phyloP scores from a whole-genome alignment of 495 filamentous ascomycete species.

The Tetracladium marchalianum region DNA sequence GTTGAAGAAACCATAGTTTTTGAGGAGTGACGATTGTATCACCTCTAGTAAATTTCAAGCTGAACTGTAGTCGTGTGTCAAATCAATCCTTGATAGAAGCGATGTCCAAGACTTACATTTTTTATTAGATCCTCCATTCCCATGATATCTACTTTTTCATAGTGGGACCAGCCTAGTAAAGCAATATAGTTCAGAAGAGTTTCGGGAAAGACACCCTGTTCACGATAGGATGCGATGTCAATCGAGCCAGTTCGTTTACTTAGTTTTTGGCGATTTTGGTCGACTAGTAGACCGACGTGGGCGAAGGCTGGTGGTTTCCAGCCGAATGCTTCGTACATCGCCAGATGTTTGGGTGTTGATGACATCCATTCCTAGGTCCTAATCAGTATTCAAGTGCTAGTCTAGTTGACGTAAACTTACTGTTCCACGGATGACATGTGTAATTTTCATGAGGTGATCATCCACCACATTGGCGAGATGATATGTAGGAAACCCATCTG shows the following conservation, averaged over 20 bases:
- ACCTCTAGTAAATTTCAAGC: constrained; percentile 75
- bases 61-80: constrained; percentile 40
- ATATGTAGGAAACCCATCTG: constrained; percentile 87
- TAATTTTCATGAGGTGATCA: constrained; percentile 89
- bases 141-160: constrained; percentile 53
- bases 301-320: constrained; percentile 80
- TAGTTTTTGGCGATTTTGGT: constrained; percentile 67
- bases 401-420: constrained; percentile 33
- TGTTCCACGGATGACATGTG: constrained; percentile 82
- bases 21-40: constrained; percentile 75
- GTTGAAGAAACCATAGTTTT: constrained; percentile 76
- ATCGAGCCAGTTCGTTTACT: constrained; percentile 77
- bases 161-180: constrained; percentile 78
- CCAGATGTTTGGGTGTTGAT: constrained; percentile 81
- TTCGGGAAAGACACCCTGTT: constrained; percentile 57
- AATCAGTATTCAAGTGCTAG: not conserved
- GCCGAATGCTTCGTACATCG: constrained; percentile 77
- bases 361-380: constrained; percentile 74
- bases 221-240: constrained; percentile 55
- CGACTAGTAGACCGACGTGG: constrained; percentile 79
- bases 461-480: constrained; percentile 96
- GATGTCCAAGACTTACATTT: constrained; percentile 36
- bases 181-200: constrained; percentile 76
- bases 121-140: constrained; percentile 56
- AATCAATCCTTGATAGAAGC: not conserved